Base-by-base conservation (phyloP, 1,284 basidiomycete species). In the Neonothopanus nambi region DNA sequence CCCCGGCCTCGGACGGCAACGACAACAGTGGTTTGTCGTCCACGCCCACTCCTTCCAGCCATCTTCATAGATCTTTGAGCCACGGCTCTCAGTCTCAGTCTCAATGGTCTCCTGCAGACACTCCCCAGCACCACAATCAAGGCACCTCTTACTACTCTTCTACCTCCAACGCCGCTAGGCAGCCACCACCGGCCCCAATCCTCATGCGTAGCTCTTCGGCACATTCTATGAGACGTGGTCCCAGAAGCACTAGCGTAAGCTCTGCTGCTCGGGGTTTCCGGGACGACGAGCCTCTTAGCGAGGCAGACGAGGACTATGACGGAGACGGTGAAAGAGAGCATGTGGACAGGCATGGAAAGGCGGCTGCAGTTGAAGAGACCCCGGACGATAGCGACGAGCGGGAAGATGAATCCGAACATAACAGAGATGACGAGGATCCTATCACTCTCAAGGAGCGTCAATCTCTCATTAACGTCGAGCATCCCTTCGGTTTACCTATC, bases 401-500 rank as follows among this genome's bases (percentile, higher is more conserved):
- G 15, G 71, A 73, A 48, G 73, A 71, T 54, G 51, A 39, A 2
- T 23, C 39, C 17, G 28, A 48, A 18, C 13, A 43, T 70, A 69
- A 56, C 67, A 52, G 49, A 41, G 69, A 73, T 41, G 85, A 85
- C n/a, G 86, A 85, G 33, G 94, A 98, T 62, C 93, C 91, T 36
- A 94, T 98, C 63, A 99, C 96, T 0, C 75, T 99, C 61, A 95
- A 91, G 71, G 95, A 98, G 63, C 86, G 97, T 26, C 97, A 99
- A 70, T 98, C 97, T 42, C 89, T 96, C 62, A 97, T 99, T 70
- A 99, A 99, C 73, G 95, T 98, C 67, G 94, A 98, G 68, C 97
- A 99, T 71, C 97, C 97, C 6, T 99, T 99, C 70, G 97, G 97
- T 78, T 80, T 99, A 60, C 97, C 94, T 42, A 98, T 99, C 67